Evolutionary conservation across 371 early-diverging fungal genomes (phyloP), one percentile per base, ranked within the genome.

Genomic region (Funneliformis caledonium): DNA sequence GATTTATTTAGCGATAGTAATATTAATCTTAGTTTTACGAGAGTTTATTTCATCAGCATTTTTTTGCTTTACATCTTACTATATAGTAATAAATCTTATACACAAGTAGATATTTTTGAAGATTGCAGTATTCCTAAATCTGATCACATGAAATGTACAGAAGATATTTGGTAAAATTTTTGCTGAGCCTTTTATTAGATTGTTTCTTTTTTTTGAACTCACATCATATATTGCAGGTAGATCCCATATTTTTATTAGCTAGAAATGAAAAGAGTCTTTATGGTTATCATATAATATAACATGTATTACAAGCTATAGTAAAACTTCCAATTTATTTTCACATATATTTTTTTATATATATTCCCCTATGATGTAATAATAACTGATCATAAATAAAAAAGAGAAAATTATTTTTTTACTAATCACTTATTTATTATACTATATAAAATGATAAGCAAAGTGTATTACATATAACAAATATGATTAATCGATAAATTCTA

Each of bases 171-270:
- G n/a, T n/a, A n/a, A n/a, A n/a, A n/a, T n/a, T n/a, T n/a, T n/a
- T n/a, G n/a, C n/a, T n/a, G 64, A 62, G 64, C 33, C 64, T 62
- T 62, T 62, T n/a, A n/a, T 62, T 10, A 62, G 64, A n/a, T 62
- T 62, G 64, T 62, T 62, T 62, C 64, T 62, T 62, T 62, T 62
- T 62, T 62, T n/a, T n/a, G 64, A 62, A 62, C 14, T n/a, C 14
- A 12, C 64, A 62, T 62, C 64, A 62, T 62, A 62, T 62, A 62
- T 62, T 62, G 64, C 33, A 6, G 64, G 64, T 62, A 62, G 14
- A 62, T 62, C 64, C 7, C 64, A 62, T 62, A 62, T 62, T 62
- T 62, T 19, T 26, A 62, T 62, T 62, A 19, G 64, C 64, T n/a
- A n/a, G n/a, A n/a, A n/a, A n/a, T n/a, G n/a, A n/a, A n/a, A n/a